Evolutionary conservation across 1,284 basidiomycete genomes (phyloP), one percentile per base, ranked within the genome.

Genomic region (Naganishia cerealis): DNA sequence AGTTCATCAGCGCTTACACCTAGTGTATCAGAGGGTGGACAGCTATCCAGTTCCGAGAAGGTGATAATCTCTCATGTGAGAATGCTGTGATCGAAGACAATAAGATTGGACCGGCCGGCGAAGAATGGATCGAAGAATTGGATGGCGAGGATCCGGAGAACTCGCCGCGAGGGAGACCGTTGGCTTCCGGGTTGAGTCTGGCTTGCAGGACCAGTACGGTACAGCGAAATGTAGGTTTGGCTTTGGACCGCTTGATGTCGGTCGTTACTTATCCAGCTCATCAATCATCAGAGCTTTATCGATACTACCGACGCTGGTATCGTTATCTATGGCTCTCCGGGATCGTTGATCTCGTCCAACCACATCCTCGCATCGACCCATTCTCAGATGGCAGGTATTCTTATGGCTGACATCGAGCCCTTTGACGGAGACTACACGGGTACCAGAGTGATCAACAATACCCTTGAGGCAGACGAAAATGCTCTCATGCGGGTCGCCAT

Each of bases 241-340:
- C 24, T 43, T 16, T 16, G 13, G 16, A 26, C 16, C 33, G 18
- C 8, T 36, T 54, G 18, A 24, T 21, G 1, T n/a, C 16, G 33
- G 18, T n/a, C 15, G 16, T 12, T 42, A 36, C 53, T 21, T 8
- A 52, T 43, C 26, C 18, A 8, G 18, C 36, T 9, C 7, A 33
- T 10, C 15, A 1, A 38, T 46, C n/a, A 26, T 33, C 55, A 74
- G 73, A 74, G 70, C 3, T 77, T 82, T 56, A 71, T 74, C 66
- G 81, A 82, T 71, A 79, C 78, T 39, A 80, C 81, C 0, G 78
- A 79, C 57, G 76, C 80, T 0, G 75, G 78, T 3, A 76, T 82
- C 50, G 80, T 82, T 38, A 73, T 84, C 33, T 83, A 81, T 68
- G 81, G 82, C 56, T 81, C 82, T 0, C 81, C 80, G 1, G 81